These are phyloP conservation scores for Fusarium napiforme DNA, from an alignment of 2,329 filamentous ascomycete genomes.

Conservation along the genomic window DNA sequence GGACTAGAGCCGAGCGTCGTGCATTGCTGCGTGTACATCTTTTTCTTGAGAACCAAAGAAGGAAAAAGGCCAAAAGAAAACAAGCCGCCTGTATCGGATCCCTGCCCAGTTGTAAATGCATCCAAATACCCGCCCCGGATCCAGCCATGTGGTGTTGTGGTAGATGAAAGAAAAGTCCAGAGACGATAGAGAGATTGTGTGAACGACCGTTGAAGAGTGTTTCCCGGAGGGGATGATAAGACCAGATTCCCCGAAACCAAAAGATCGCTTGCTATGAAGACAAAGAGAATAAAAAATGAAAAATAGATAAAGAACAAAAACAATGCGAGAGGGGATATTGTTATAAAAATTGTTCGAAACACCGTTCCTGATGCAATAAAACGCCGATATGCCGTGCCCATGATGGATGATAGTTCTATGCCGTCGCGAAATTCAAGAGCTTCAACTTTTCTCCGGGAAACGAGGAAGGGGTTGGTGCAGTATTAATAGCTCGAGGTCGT, in stretches of 20 bases:
- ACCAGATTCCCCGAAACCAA: slow-evolving; percentile 50
- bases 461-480: slow-evolving; percentile 46
- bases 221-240: slow-evolving; percentile 52
- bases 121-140: slow-evolving; percentile 62
- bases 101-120: slow-evolving; percentile 66
- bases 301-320: slow-evolving; percentile 41
- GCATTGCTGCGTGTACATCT: slow-evolving; percentile 74
- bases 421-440: slow-evolving; percentile 50
- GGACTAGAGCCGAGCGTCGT: slow-evolving; percentile 61
- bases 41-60: slow-evolving; percentile 56
- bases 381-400: slow-evolving; percentile 54
- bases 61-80: slow-evolving; percentile 49
- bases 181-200: slow-evolving; percentile 52
- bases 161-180: slow-evolving; percentile 52
- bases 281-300: slow-evolving; percentile 47
- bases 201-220: slow-evolving; percentile 47
- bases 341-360: slow-evolving; percentile 51
- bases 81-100: slow-evolving; percentile 60
- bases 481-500: slow-evolving; percentile 59
- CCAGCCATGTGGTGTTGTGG: slow-evolving; percentile 64
- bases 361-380: slow-evolving; percentile 57
- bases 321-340: slow-evolving; percentile 52
- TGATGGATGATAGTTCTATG: slow-evolving; percentile 52
- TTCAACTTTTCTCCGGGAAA: slow-evolving; percentile 50
- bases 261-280: slow-evolving; percentile 60